Evolutionary conservation across 2,329 filamentous ascomycete species (phyloP), one percentile per base, ranked within the genome.

Genomic region (Metarhizium album): DNA sequence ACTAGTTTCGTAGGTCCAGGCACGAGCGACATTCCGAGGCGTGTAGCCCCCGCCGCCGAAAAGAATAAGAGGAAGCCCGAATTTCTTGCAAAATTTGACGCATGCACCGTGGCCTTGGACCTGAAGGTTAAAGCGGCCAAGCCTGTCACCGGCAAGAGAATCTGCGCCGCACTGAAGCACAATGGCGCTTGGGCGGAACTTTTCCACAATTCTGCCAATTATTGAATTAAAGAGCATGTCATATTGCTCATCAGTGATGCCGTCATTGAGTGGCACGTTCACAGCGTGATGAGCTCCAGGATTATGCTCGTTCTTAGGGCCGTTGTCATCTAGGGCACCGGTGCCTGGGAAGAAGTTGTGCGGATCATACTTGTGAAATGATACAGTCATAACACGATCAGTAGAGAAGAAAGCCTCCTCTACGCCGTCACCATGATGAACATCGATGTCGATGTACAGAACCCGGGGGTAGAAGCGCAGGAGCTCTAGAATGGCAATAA

Each of bases 31-130:
- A 62, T 98, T 98, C 57, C 91, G 82, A 4, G 93, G 90, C 14
- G 93, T 98, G 69, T 98, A 98, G 27, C 93, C 93, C 51, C 93
- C 93, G 38, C 93, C 93, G 43, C 93, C 93, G 52, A 97, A 87
- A 50, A 98, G 80, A 47, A 98, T 82, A 54, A 97, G 77, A 2
- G 93, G 93, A 1, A 95, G 73, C 6, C 79, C 76, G 55, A 90
- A 81, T 45, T 75, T 80, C 68, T 97, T 97, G 67, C 90, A 89
- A 61, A 86, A 96, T 47, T 84, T 82, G 52, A 96, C 88, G 66
- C 93, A 98, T 56, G 85, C 84, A 49, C 90, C 91, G 69, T 98
- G 93, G 14, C 90, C 91, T 64, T 89, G 84, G 53, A 98, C 93
- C 66, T 95, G 94, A 53, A 98, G 81, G 64, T 97, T 98, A 76